Base-by-base conservation (phyloP, 2,329 filamentous ascomycete genomes). In the Aphanocladium album region DNA sequence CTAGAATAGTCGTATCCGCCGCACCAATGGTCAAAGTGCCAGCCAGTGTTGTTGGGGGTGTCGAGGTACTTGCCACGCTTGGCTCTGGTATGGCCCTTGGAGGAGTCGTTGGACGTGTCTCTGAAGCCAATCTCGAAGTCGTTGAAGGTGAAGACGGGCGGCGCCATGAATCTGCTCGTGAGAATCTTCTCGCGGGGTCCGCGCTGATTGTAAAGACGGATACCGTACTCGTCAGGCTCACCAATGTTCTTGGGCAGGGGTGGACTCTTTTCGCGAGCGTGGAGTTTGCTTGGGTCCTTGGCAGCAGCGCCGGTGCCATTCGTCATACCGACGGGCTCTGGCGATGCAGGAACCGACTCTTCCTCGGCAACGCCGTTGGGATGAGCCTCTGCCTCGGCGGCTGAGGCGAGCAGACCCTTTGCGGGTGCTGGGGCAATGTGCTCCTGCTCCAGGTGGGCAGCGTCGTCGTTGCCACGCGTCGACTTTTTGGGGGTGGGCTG, bases 121-220 rank as follows among this genome's bases (percentile, higher is more conserved):
- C 81, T 78, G 69, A 84, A 86, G 16, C 83, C 83, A 62, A 86
- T 86, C 67, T 86, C 82, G 61, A 79, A 74, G 9, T 80, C 72
- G 41, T 81, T 75, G 60, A 78, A 85, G 56, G 76, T 72, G 63
- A 80, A 81, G 0, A 77, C 64, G 7, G 73, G 73, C 12, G 82
- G 82, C 5, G 69, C 69, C 47, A 83, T 72, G 66, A 85, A 77
- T 60, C 85, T 78, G 27, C 80, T 82, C 65, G 83, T 84, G 67
- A 80, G 78, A 27, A 76, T 62, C 72, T 73, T 74, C 35, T 76
- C 74, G 47, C 74, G 70, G 61, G 75, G 73, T 43, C 82, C 76
- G 12, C 68, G 65, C 60, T 73, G 71, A 59, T 69, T 73, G 63
- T 75, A 76, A 39, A 78, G 73, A 33, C 82, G 77, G 51, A 82